Conservation (phyloP, 768 basidiomycete genomes). For the Antrodiella citrinella region DNA sequence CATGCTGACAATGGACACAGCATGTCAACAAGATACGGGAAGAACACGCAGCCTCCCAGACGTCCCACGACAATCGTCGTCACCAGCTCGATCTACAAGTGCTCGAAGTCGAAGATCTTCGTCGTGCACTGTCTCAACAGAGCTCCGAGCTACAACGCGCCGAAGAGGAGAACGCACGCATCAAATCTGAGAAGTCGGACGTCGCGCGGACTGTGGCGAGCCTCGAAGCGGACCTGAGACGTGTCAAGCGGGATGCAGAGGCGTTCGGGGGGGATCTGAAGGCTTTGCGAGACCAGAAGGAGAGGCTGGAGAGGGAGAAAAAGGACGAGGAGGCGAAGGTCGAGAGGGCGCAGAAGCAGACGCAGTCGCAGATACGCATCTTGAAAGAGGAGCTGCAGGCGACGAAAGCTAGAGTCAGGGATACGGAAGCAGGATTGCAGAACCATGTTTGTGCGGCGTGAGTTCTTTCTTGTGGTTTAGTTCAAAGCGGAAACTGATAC, state of each 20-base stretch:
- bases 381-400: constrained; percentile 58
- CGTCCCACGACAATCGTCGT: constrained; percentile 62
- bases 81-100: constrained; percentile 67
- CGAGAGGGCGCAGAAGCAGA: constrained; percentile 63
- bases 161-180: constrained; percentile 56
- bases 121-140: constrained; percentile 52
- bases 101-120: constrained; percentile 71
- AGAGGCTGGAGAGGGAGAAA: constrained; percentile 36
- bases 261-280: constrained; percentile 74
- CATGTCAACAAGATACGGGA: constrained; percentile 54
- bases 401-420: constrained; percentile 41
- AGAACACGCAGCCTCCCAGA: constrained; percentile 52
- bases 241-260: constrained; percentile 71
- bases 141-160: constrained; percentile 54
- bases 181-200: constrained; percentile 54
- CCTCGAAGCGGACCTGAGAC: constrained; percentile 66
- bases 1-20: too few relatives aligned
- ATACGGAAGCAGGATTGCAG: constrained; percentile 38
- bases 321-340: constrained; percentile 39
- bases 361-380: constrained; percentile 54
- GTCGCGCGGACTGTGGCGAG: constrained; percentile 57
- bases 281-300: constrained; percentile 57
- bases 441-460: constrained; percentile 56
- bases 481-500: too few relatives aligned
- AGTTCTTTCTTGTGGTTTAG: constrained; percentile 19